Base-by-base conservation (phyloP, 2,329 filamentous ascomycete species). In the Colletotrichum melonis region DNA sequence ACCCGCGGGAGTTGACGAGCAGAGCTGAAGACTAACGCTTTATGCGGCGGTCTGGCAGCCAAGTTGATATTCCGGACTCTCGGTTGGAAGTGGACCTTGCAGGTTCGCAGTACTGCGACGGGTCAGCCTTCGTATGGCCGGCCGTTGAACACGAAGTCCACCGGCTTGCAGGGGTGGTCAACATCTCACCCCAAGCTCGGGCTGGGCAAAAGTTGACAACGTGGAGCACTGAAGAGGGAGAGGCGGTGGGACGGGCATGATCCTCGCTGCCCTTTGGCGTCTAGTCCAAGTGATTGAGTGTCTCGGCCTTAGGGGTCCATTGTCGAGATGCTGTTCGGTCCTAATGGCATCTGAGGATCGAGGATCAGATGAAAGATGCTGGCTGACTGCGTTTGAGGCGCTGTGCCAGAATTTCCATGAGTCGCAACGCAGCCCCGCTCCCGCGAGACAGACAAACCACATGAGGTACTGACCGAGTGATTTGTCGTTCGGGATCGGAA, bases 101-200 rank as follows among this genome's bases (percentile, higher is more conserved):
- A 54, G 68, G 52, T 16, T 46, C 24, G 38, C 38, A 42, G 38
- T 26, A 59, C 22, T 55, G 55, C 57, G 65, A 60, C 60, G 42
- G 59, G 66, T 66, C 66, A 72, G 69, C 69, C 70, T 65, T 71
- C 63, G 72, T 72, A 72, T 68, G 67, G 72, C 63, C 9, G 30
- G 30, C 30, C 55, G 58, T 62, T 68, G 72, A 59, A 74, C 72
- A 72, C 63, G 72, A 72, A 74, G 57, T 46, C 68, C 57, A 62
- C 24, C 28, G 60, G 32, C 19, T 57, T 66, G 57, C 71, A 73
- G 49, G 67, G 67, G 49, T 60, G 30, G 56, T 55, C 35, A 49
- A 54, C 30, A 65, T 65, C 57, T 67, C 55, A 49, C 42, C 59
- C 58, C 58, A 49, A 59, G 24, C 14, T 28, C 28, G n/a, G 38